Conservation (phyloP, 2,329 filamentous ascomycete species). For the Arthrobotrys entomopaga region DNA sequence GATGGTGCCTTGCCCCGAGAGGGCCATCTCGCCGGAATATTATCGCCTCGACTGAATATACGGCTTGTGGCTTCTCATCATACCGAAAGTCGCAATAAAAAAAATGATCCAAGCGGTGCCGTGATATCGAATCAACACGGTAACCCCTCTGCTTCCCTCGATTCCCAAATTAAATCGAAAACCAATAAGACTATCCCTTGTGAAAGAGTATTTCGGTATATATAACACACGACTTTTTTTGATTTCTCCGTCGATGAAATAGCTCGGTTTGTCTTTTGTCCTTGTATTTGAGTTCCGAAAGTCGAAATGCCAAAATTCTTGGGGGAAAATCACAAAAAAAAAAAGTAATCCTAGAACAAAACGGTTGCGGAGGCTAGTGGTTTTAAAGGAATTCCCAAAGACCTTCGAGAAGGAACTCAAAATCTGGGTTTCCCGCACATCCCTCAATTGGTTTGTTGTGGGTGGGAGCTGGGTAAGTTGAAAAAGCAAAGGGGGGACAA, state of each 20-base stretch:
- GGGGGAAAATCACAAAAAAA: conserved; percentile 6
- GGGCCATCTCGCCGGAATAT: conserved; percentile 54
- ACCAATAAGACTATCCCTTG: conserved; percentile 14
- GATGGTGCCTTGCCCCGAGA: conserved; percentile 55
- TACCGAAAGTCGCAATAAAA: conserved; percentile 37
- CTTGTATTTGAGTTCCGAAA: background rate
- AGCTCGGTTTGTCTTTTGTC: conserved; percentile 5
- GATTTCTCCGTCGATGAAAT: background rate
- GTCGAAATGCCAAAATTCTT: conserved; percentile 37
- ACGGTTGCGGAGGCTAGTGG: conserved; percentile 25
- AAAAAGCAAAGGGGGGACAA: conserved; percentile 41
- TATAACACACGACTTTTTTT: no score
- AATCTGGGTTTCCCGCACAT: conserved; percentile 50
- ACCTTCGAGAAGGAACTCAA: conserved; percentile 54
- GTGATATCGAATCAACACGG: background rate
- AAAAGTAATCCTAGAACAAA: conserved; percentile 10
- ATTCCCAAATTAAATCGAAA: conserved; percentile 1
- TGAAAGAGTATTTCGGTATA: no score
- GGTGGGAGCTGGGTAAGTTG: background rate
- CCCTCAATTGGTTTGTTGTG: conserved; percentile 14
- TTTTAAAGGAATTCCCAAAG: conserved; percentile 51
- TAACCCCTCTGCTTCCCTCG: background rate
- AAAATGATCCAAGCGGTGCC: conserved; percentile 2
- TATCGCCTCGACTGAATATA: conserved; percentile 44
- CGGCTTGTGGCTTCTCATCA: conserved; percentile 29